Evolutionary conservation across 768 basidiomycete genomes (phyloP).

Genomic region (Mycena pura): DNA sequence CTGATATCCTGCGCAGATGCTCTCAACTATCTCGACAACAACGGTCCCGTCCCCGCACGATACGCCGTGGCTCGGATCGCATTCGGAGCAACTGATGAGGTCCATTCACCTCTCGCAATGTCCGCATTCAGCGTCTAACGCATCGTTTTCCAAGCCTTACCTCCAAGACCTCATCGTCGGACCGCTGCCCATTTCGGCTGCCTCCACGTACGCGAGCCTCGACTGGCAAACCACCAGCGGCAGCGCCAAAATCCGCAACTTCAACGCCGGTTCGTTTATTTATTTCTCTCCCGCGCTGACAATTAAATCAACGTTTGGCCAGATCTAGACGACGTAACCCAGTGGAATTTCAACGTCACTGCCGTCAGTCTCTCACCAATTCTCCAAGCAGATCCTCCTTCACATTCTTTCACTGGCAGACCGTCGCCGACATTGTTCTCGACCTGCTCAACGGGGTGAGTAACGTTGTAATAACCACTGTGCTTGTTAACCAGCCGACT

Average conservation of each 20-base stretch:
- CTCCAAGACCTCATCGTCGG: slow-evolving; percentile 28
- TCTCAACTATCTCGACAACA: slow-evolving; percentile 24
- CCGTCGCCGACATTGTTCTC: slow-evolving; percentile 30
- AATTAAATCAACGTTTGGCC: neutral
- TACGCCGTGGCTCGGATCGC: slow-evolving; percentile 27
- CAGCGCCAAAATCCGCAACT: slow-evolving; percentile 27
- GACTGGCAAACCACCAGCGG: slow-evolving; percentile 31
- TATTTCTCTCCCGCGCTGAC: neutral
- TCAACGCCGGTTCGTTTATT: slow-evolving; percentile 19
- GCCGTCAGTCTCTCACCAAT: slow-evolving; percentile 16
- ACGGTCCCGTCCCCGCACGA: slow-evolving; percentile 13
- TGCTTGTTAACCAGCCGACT: neutral
- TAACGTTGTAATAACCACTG: neutral
- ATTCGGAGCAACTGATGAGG: slow-evolving; percentile 26
- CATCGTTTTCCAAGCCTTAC: slow-evolving; percentile 11
- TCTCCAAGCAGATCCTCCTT: too few species aligned
- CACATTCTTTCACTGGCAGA: slow-evolving; percentile 6
- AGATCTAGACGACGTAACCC: slow-evolving; percentile 13
- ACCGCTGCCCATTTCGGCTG: slow-evolving; percentile 27
- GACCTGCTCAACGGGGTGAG: slow-evolving; percentile 30
- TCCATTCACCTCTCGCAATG: neutral
- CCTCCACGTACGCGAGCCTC: slow-evolving; percentile 23
- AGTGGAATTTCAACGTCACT: slow-evolving; percentile 22
- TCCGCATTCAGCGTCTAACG: neutral
- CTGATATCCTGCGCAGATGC: slow-evolving; percentile 18